Base-by-base conservation (phyloP, 306 rosid genomes). In the Quillaja saponaria region DNA sequence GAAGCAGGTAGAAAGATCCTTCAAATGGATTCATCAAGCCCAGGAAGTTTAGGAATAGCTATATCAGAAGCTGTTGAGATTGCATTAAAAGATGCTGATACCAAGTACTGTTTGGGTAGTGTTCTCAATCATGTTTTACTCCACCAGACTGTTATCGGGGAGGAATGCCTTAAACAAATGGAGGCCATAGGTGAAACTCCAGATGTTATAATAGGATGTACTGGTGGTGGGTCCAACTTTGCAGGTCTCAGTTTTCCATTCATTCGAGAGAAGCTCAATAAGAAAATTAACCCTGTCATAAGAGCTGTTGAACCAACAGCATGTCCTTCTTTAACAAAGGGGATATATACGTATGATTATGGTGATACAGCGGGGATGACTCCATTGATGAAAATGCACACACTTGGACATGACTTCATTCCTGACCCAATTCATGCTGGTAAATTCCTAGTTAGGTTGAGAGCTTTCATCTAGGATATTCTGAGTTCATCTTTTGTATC, bases 381-480 rank as follows among this genome's bases (percentile, higher is more conserved):
- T 61, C 98, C 98, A 6, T 72, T 91, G 74, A 88, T 91, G 98
- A 91, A 91, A 80, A 88, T 88, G 98, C 98, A 88, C 62, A 91
- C 96, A 2, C 91, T 91, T 61, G 98, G 98, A 0, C 98, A 91
- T 9, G 54, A 88, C 78, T 91, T 91, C 60, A 71, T 91, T 72
- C 98, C 98, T 0, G 98, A 91, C 73, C 98, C 98, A 37, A 88
- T 91, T 64, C 98, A 91, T 61, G 87, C 98, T 6, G 98, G 98
- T 90, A 87, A 76, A 7, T 35, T 9, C 20, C 6, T 14, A 70
- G 37, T 34, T 44, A 49, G 8, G 39, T 21, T 49, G 10, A 55
- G 14, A 59, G 18, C 42, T 34, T 61, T 64, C 61, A 19, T 48
- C 47, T 33, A 8, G 10, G 47, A 48, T 16, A 14, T 61, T 3